phyloP scores from a whole-genome alignment of 371 early-diverging fungal genomes.

The Circinella minor region DNA sequence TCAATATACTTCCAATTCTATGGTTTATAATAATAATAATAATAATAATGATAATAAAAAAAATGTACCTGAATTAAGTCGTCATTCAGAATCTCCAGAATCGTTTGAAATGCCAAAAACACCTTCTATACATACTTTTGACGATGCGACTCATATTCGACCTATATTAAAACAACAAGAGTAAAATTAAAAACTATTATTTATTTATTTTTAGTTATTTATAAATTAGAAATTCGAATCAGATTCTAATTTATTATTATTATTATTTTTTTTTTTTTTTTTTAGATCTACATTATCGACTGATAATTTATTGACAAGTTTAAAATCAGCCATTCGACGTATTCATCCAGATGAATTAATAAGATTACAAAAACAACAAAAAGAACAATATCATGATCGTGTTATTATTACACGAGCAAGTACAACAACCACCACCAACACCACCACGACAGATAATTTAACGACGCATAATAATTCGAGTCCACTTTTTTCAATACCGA shows the following conservation, averaged over 20 bases:
- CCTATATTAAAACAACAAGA: background rate
- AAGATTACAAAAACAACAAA: background rate
- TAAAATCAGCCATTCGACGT: constrained; percentile 10
- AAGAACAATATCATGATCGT: background rate
- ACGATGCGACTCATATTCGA: background rate
- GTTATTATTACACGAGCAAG: constrained; percentile 2
- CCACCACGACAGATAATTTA: background rate
- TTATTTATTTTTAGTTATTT: background rate
- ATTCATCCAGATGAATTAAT: constrained; percentile 7
- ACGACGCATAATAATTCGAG: background rate
- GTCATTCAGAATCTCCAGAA: constrained; percentile 3
- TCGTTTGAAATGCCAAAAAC: background rate
- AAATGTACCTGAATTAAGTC: background rate
- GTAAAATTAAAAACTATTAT: background rate
- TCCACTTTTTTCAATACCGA: constrained; percentile 1
- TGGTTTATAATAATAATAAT: background rate
- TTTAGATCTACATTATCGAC: background rate
- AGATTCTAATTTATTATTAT: background rate
- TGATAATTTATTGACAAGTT: background rate
- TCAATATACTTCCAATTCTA: background rate
- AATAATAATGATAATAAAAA: background rate
- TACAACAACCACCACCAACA: background rate
- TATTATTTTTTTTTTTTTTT: background rate
- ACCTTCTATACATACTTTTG: background rate
- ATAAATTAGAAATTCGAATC: no score